phyloP scores from a whole-genome alignment of 306 rosid genomes.

The Prinsepia uniflora region DNA sequence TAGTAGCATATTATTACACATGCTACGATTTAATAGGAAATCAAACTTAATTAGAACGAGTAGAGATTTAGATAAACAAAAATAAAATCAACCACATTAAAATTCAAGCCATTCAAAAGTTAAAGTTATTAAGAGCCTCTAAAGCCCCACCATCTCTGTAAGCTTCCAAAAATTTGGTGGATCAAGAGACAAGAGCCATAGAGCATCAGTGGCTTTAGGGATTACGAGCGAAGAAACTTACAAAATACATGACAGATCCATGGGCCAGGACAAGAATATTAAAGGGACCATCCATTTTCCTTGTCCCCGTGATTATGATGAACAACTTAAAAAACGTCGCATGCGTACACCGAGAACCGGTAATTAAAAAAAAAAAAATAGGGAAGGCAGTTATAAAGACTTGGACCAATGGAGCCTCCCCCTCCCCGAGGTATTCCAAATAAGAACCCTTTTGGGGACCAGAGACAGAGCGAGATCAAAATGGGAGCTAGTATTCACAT shows the following conservation, averaged over 20 bases:
- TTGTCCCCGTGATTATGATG: neutral
- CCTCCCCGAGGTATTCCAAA: neutral
- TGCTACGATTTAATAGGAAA: no score
- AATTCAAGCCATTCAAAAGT: no score
- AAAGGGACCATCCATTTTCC: neutral
- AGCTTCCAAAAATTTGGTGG: no score
- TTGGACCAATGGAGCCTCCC: neutral
- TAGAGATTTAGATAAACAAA: no score
- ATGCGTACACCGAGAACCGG: slow-evolving; percentile 8
- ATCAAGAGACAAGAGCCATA: neutral
- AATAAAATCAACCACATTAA: no score
- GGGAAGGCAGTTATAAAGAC: slow-evolving; percentile 7
- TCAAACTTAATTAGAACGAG: no score
- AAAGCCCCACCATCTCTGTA: no score
- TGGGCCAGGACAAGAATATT: neutral
- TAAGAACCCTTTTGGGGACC: slow-evolving; percentile 1
- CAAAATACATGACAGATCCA: no score
- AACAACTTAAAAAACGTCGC: neutral
- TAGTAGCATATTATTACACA: no score
- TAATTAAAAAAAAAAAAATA: slow-evolving; percentile 1
- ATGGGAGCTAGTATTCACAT: neutral
- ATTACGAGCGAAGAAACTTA: neutral
- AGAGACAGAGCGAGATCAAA: neutral
- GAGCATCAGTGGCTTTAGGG: neutral
- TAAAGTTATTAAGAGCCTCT: no score